phyloP scores from a whole-genome alignment of 192 early-diverging fungal species.

The Podila verticillata region DNA sequence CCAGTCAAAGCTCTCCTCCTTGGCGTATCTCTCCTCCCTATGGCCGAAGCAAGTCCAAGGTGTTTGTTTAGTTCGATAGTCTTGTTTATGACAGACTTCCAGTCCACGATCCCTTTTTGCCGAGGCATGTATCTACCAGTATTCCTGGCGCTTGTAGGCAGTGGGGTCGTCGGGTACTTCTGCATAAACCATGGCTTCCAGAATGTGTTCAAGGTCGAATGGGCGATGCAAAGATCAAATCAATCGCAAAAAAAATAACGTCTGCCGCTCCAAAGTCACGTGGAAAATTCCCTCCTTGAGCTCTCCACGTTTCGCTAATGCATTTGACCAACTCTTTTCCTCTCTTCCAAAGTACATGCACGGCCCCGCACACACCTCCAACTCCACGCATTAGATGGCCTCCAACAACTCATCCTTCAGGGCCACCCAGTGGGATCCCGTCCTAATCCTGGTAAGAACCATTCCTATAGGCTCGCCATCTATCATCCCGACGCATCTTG shows the following conservation, averaged over 20 bases:
- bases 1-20: slow-evolving; percentile 82
- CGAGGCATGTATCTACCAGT: slow-evolving; percentile 66
- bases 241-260: too few relatives aligned
- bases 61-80: not conserved
- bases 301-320: not conserved
- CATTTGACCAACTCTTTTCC: not conserved
- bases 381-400: slow-evolving; percentile 22
- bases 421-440: slow-evolving; percentile 51
- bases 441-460: slow-evolving; percentile 36
- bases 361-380: not conserved
- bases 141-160: slow-evolving; percentile 78
- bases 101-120: not conserved
- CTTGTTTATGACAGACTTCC: not conserved
- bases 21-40: slow-evolving; percentile 52
- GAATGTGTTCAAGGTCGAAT: slow-evolving; percentile 1
- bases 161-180: slow-evolving; percentile 70
- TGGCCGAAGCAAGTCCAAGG: not conserved
- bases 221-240: not conserved
- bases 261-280: too few relatives aligned
- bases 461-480: slow-evolving; percentile 11
- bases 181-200: slow-evolving; percentile 37
- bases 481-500: not conserved
- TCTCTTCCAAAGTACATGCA: not conserved
- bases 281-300: too few relatives aligned
- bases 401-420: slow-evolving; percentile 24